Evolutionary conservation across 176 grass and related monocot species (phyloP).

Genomic region (Juncus inflexus): DNA sequence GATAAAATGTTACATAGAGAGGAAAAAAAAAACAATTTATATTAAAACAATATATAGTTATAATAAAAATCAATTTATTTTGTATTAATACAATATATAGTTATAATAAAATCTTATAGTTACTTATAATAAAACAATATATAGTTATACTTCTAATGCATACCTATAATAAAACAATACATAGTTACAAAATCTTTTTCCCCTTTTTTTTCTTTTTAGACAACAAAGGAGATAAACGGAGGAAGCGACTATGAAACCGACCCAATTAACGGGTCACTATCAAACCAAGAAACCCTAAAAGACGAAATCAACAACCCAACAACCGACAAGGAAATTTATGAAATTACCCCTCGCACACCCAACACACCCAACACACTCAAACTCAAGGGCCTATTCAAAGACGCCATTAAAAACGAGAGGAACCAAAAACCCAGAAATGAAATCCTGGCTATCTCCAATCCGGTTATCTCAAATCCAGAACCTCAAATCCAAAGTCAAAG

Average conservation of each 20-base stretch:
- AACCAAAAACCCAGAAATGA: not conserved
- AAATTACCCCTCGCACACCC: not conserved
- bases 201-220: constrained; percentile 12
- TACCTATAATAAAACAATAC: no score
- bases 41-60: no score
- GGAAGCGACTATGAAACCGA: constrained; percentile 21
- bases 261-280: not conserved
- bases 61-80: no score
- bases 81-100: no score
- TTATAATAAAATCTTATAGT: no score
- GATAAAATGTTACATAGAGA: no score
- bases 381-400: constrained; percentile 18
- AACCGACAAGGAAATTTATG: constrained; percentile 27
- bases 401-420: constrained; percentile 19
- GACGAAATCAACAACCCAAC: constrained; percentile 20
- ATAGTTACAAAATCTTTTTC: no score
- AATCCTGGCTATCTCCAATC: not conserved
- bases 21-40: no score
- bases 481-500: not conserved
- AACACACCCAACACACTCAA: constrained; percentile 17
- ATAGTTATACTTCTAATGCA: no score
- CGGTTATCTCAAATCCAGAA: no score
- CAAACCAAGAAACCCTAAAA: constrained; percentile 17
- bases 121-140: no score
- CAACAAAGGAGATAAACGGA: constrained; percentile 18